phyloP scores from a whole-genome alignment of 176 grass and related monocot genomes.

The Oryza glaberrima region DNA sequence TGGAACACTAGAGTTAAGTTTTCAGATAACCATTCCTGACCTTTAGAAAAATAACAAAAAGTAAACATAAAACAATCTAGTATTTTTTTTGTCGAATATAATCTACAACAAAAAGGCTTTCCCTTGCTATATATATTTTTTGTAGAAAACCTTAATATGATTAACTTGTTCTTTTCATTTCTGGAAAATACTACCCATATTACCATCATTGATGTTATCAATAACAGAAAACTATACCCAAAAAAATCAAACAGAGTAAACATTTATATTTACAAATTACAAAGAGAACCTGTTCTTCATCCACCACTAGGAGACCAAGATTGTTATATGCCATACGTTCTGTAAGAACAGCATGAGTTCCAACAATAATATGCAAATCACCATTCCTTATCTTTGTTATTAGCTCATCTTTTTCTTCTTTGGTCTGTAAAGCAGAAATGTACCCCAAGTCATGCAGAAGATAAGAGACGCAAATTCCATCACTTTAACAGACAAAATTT shows the following conservation, averaged over 20 bases:
- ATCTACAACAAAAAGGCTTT: neutral
- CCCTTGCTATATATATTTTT: neutral
- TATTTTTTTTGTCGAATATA: neutral
- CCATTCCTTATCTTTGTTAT: slow-evolving; percentile 74
- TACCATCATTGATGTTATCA: slow-evolving; percentile 6
- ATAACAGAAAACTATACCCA: slow-evolving; percentile 20
- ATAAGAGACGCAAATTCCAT: neutral
- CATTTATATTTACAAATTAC: slow-evolving; percentile 17
- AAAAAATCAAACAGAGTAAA: slow-evolving; percentile 27
- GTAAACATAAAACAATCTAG: neutral
- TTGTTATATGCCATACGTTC: slow-evolving; percentile 82
- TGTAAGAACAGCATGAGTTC: slow-evolving; percentile 92
- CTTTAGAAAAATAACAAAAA: neutral
- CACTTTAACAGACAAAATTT: slow-evolving; percentile 22
- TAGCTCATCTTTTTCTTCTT: slow-evolving; percentile 75
- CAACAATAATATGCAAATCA: slow-evolving; percentile 80
- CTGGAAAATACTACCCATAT: slow-evolving; percentile 5
- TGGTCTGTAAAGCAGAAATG: slow-evolving; percentile 58
- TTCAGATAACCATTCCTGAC: neutral
- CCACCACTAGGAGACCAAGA: slow-evolving; percentile 89
- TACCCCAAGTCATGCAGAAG: slow-evolving; percentile 9
- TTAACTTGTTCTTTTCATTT: neutral
- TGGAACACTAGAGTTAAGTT: neutral
- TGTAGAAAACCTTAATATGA: neutral
- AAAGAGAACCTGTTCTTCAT: slow-evolving; percentile 82